Percentiles rank a stretch among this genome's conserved stretches.
These are phyloP conservation scores for Schizochytrium sp. DNA, from an alignment of 108 stramenopile genomes.

Conservation along the genomic window DNA sequence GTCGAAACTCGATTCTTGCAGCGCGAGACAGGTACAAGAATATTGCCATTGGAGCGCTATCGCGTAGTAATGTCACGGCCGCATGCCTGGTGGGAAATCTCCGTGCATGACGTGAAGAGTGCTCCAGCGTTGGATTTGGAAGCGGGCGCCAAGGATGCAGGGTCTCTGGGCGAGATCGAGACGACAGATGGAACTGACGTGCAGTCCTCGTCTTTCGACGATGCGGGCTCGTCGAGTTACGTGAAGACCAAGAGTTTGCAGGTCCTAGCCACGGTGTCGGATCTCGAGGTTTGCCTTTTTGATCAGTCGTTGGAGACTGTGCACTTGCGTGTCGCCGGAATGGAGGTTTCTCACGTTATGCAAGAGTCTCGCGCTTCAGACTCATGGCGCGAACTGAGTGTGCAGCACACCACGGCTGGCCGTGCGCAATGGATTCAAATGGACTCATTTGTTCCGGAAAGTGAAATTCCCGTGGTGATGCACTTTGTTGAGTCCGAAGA, in stretches of 20 bases:
- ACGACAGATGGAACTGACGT: neutral
- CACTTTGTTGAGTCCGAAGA: neutral
- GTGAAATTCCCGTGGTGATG: neutral
- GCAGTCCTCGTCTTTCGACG: neutral
- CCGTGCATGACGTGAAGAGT: neutral
- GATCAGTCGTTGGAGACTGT: neutral
- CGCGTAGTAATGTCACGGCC: neutral
- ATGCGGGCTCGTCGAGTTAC: neutral
- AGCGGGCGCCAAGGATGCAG: neutral
- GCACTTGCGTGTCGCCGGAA: neutral
- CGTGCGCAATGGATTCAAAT: neutral
- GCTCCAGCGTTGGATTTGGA: neutral
- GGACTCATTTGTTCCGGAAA: conserved; percentile 15
- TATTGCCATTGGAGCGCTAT: neutral
- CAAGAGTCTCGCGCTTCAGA: neutral
- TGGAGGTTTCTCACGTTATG: neutral
- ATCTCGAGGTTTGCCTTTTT: neutral
- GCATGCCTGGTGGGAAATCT: neutral
- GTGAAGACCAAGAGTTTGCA: neutral
- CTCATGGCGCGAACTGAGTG: neutral
- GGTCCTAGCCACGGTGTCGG: neutral
- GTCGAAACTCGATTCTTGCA: neutral
- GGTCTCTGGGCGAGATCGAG: neutral
- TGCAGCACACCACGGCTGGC: neutral
- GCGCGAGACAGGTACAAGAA: neutral